These are phyloP conservation scores for Solanum arcanum DNA, from an alignment of 257 asterid genomes.

Conservation along the genomic window DNA sequence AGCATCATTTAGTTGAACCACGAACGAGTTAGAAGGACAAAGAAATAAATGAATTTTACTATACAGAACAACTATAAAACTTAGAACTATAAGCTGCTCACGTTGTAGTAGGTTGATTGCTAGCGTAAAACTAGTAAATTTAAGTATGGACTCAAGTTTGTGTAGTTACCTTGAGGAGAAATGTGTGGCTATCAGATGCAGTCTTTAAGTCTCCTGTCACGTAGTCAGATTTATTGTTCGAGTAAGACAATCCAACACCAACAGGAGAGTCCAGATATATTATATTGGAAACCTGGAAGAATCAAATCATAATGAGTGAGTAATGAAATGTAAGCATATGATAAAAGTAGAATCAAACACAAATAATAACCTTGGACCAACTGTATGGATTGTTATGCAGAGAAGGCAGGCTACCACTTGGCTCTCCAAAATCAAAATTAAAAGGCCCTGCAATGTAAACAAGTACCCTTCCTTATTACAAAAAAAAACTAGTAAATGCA, in stretches of 20 bases:
- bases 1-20: conserved; percentile 1
- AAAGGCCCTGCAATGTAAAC: conserved; percentile 63
- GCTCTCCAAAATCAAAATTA: conserved; percentile 58
- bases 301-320: not conserved
- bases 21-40: not conserved
- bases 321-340: not conserved
- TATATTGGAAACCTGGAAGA: conserved; percentile 56
- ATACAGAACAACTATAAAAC: not conserved
- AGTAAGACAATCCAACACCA: conserved; percentile 87
- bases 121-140: not conserved
- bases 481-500: not conserved
- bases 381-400: conserved; percentile 80
- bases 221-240: conserved; percentile 55
- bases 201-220: conserved; percentile 73
- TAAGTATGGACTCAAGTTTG: not conserved
- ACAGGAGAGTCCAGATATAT: conserved; percentile 87
- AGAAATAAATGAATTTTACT: not conserved
- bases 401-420: conserved; percentile 48
- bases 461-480: not conserved
- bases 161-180: conserved; percentile 72
- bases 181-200: conserved; percentile 67
- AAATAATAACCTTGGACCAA: conserved; percentile 82
- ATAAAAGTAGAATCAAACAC: not conserved
- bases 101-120: conserved; percentile 10
- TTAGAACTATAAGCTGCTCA: not conserved